Conservation (phyloP, 306 rosid species). For the Rosa persica region DNA sequence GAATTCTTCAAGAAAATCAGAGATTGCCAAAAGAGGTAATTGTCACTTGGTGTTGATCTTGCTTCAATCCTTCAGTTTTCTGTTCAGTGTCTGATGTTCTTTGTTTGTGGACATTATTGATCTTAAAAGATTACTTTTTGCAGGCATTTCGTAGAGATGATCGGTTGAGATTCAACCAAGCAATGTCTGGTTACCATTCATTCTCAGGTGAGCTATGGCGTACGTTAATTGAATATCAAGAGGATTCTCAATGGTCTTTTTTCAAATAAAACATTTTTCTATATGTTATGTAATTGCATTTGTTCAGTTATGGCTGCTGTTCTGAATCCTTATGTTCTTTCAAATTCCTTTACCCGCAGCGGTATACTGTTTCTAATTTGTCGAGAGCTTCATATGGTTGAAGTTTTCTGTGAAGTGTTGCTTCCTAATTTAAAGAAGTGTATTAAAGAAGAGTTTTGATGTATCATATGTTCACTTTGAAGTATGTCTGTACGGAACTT, state of each 20-base stretch:
- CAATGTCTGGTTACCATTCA: constrained; percentile 54
- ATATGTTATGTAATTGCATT: background rate
- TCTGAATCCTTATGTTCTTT: background rate
- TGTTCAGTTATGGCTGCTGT: background rate
- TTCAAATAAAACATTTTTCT: background rate
- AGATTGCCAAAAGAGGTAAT: constrained; percentile 81
- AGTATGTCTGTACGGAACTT: background rate
- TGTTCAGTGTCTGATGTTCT: constrained; percentile 18
- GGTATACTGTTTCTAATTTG: background rate
- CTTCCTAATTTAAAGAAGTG: background rate
- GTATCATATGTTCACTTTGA: background rate
- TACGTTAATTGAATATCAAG: constrained; percentile 20
- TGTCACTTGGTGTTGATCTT: constrained; percentile 26
- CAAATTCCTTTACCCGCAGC: background rate
- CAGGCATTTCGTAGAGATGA: constrained; percentile 92
- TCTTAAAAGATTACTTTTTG: constrained; percentile 23
- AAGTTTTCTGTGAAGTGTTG: constrained; percentile 1
- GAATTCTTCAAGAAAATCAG: constrained; percentile 69
- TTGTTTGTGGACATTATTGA: constrained; percentile 18
- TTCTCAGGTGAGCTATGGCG: constrained; percentile 61
- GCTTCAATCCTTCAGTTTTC: constrained; percentile 22
- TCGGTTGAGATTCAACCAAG: constrained; percentile 67
- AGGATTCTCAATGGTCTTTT: constrained; percentile 11
- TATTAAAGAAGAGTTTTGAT: background rate
- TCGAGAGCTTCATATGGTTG: background rate